Evolutionary conservation across 2,329 filamentous ascomycete species (phyloP).

Genomic region (Colletotrichum phormii): DNA sequence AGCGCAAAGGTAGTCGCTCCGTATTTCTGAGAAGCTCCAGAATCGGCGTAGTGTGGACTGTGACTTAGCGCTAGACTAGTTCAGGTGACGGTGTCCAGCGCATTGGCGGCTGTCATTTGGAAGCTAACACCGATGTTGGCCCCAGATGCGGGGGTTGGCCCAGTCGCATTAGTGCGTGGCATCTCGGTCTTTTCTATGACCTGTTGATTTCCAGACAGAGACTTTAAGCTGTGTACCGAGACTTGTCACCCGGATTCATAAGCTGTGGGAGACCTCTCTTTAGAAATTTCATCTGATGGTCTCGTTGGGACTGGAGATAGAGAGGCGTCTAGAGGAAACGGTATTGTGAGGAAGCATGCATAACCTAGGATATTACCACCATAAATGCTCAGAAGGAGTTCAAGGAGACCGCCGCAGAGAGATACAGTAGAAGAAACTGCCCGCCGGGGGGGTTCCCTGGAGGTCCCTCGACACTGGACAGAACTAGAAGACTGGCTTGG

Average conservation of each 20-base stretch:
- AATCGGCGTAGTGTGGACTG: neutral
- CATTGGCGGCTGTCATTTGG: neutral
- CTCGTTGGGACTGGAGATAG: no score
- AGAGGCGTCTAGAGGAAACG: no score
- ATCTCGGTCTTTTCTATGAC: neutral
- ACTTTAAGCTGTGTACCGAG: neutral
- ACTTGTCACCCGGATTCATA: neutral
- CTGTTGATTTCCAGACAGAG: neutral
- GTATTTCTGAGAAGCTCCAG: neutral
- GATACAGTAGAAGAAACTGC: no score
- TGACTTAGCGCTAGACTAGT: neutral
- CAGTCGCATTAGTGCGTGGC: neutral
- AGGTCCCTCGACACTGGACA: no score
- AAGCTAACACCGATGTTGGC: neutral
- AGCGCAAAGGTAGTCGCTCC: neutral
- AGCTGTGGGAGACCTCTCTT: no score
- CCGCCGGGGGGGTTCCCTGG: no score
- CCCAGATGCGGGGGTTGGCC: neutral
- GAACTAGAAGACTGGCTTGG: no score
- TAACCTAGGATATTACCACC: no score
- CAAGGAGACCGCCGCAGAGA: no score
- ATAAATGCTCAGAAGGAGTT: no score
- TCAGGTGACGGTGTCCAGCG: neutral
- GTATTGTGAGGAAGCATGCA: no score
- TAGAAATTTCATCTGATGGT: no score